phyloP scores from a whole-genome alignment of 2,329 filamentous ascomycete genomes.

The Amauroascus niger region DNA sequence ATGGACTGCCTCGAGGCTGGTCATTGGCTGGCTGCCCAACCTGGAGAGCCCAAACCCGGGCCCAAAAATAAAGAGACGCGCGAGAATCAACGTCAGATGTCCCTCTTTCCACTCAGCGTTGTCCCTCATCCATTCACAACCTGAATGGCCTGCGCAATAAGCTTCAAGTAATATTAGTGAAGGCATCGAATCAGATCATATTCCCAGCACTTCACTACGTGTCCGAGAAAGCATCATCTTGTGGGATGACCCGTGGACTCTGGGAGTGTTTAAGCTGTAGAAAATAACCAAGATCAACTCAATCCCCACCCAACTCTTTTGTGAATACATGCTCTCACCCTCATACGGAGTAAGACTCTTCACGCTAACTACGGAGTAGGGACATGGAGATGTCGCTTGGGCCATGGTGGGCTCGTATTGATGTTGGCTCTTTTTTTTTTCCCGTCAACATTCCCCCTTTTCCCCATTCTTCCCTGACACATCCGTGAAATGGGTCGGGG shows the following conservation, averaged over 20 bases:
- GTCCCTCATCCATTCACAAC: not conserved
- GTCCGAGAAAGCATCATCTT: not conserved
- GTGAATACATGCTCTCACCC: not conserved
- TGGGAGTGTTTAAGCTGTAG: too few relatives aligned
- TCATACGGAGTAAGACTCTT: too few relatives aligned
- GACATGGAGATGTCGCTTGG: not conserved
- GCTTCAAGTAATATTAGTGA: not conserved
- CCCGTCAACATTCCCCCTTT: not conserved
- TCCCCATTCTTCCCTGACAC: not conserved
- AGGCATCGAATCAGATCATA: not conserved
- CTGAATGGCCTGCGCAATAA: not conserved
- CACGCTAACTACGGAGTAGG: too few relatives aligned
- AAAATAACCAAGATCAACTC: not conserved
- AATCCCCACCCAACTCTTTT: not conserved
- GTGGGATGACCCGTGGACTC: too few relatives aligned
- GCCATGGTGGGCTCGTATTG: constrained; percentile 2
- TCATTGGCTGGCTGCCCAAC: constrained; percentile 4
- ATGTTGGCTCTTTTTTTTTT: not conserved
- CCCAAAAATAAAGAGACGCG: not conserved
- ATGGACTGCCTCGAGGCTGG: not conserved
- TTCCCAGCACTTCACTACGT: not conserved
- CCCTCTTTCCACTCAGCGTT: not conserved
- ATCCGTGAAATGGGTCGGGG: not conserved
- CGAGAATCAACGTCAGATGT: not conserved
- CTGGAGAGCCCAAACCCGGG: not conserved